Base-by-base conservation (phyloP, 371 early-diverging fungal genomes). In the Blastocladiella emersonii region DNA sequence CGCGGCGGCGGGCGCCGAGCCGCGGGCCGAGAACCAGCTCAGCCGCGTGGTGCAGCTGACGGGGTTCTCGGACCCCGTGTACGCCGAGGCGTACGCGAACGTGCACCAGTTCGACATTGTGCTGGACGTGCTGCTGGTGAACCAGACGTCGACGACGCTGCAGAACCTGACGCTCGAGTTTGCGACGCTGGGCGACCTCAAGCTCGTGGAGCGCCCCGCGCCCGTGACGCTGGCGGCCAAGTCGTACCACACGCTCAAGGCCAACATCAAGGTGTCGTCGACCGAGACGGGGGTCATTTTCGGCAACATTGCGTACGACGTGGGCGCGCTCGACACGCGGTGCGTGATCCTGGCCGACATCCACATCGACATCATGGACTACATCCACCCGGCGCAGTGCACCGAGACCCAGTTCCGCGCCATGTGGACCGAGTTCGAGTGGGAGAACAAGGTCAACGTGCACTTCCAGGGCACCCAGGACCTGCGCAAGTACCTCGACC, bases 361-460 rank as follows among this genome's bases (percentile, higher is more conserved):
- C 62, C 94, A 93, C 68, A 89, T 96, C 68, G 98, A 98, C 68
- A 98, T 98, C 67, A 92, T 95, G 92, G 97, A 98, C 71, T 96
- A 95, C 71, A 94, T 98, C 74, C 89, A 92, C 64, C 93, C 96
- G 30, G 91, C 92, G 37, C 75, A 74, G 62, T 94, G 94, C 78
- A 86, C 83, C 35, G 92, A 93, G 69, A 87, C 88, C 45, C 89
- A 85, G 78, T 98, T 98, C 89, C 85, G 93, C 60, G 74, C 83
- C 67, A 94, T 93, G 93, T 98, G 98, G 98, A 88, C 88, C 61
- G 95, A 95, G 74, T 96, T 96, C 76, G 98, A 98, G 76, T 98
- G 98, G 98, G 98, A 98, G 73, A 98, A 98, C 82, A 95, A 95
- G 83, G 92, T 98, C 68, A 91, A 90, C 65, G 93, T 95, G 60